phyloP scores from a whole-genome alignment of 176 grass and related monocot species.

The Tillandsia fasciculata region DNA sequence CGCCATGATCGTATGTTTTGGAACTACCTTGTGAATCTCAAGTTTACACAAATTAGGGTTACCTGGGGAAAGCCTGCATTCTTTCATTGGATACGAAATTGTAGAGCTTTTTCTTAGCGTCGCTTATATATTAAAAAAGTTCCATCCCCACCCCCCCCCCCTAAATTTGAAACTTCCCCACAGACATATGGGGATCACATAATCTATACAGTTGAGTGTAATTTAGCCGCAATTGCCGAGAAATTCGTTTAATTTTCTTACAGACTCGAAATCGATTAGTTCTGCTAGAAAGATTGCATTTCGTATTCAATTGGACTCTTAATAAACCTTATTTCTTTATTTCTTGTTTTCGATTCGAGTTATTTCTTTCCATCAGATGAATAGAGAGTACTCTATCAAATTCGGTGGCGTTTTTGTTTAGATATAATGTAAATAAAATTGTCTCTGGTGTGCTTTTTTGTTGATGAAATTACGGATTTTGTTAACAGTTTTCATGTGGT shows the following conservation, averaged over 20 bases:
- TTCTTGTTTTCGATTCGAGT: too few species aligned
- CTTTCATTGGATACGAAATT: conserved; percentile 32
- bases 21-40: background rate
- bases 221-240: conserved; percentile 30
- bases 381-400: too few species aligned
- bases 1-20: conserved; percentile 13
- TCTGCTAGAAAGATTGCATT: background rate
- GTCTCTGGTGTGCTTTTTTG: too few species aligned
- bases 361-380: too few species aligned
- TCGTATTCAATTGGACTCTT: too few species aligned
- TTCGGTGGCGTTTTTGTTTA: too few species aligned
- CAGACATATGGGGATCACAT: conserved; percentile 27
- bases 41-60: background rate
- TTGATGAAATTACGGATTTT: too few species aligned
- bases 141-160: conserved; percentile 10
- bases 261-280: background rate
- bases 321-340: too few species aligned
- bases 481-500: too few species aligned
- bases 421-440: too few species aligned
- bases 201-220: conserved; percentile 35
- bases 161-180: conserved; percentile 34
- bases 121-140: conserved; percentile 23
- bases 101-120: conserved; percentile 52
- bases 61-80: conserved; percentile 27
- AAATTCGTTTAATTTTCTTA: conserved; percentile 2